Evolutionary conservation across 1,284 basidiomycete genomes (phyloP), one percentile per base, ranked within the genome.

Genomic region (Afroboletus lepidellus): DNA sequence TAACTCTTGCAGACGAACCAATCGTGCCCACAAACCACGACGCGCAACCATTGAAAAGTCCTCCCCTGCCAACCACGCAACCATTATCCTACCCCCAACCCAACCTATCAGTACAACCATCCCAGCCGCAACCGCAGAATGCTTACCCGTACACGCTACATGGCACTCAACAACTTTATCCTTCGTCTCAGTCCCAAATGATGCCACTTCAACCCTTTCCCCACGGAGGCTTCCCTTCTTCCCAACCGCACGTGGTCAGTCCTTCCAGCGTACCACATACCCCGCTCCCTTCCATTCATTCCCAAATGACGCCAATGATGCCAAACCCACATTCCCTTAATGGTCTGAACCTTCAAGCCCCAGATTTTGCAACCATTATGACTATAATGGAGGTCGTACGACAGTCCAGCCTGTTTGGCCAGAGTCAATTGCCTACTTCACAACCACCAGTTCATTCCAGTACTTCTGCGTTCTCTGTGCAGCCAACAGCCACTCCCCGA

Each of bases 371-470:
- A 20, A 53, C 65, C 11, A 45, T 70, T 7, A 68, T 68, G 69
- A 70, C 65, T 8, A 66, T 68, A 41, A 57, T 70, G 64, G 66
- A 68, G 46, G 67, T 71, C 30, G 51, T 68, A 42, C 62, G 69
- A 50, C 66, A 66, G 8, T 51, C 62, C 46, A 52, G 46, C 15
- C 54, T 61, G 57, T 42, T 60, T 38, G 41, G 56, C 46, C 64
- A 56, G 41, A 65, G 48, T 53, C 59, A 60, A 50, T 21, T 52
- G 3, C 46, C 62, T 12, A 15, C 24, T 33, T 53, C 60, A 38
- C 67, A 68, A 48, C 33, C 46, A 11, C 38, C 51, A 16, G 20
- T 9, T 32, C 52, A 54, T 55, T n/a, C 29, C 3, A 48, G 37
- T 24, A 11, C 41, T 0, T 13, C 58, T 3, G 30, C 34, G n/a